Conservation (phyloP, 1,139 yeast genomes). For the Hemisphaericaspora subhashii region DNA sequence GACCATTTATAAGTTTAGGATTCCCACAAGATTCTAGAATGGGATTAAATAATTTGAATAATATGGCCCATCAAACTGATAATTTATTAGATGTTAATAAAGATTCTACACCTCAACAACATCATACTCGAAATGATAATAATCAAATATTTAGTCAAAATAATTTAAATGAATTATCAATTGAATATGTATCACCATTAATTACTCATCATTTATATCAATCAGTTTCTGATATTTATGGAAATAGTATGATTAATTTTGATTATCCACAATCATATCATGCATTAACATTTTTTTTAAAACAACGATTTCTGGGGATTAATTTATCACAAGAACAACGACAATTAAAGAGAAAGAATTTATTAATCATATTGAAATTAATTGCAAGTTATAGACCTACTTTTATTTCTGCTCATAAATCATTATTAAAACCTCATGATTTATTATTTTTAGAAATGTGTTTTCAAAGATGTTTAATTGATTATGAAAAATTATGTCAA, state of each 20-base stretch:
- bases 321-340: slow-evolving; percentile 30
- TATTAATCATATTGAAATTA: slow-evolving; percentile 59
- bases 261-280: slow-evolving; percentile 71
- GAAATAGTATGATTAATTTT: slow-evolving; percentile 54
- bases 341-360: slow-evolving; percentile 40
- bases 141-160: slow-evolving; percentile 3
- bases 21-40: slow-evolving; percentile 18
- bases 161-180: slow-evolving; percentile 3
- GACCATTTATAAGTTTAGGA: slow-evolving; percentile 48
- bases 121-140: neutral
- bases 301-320: slow-evolving; percentile 50
- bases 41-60: slow-evolving; percentile 12
- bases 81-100: slow-evolving; percentile 17
- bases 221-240: slow-evolving; percentile 64
- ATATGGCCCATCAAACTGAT: slow-evolving; percentile 15
- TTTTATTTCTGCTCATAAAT: slow-evolving; percentile 70
- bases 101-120: slow-evolving; percentile 1
- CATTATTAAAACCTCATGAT: slow-evolving; percentile 62
- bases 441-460: slow-evolving; percentile 65
- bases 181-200: slow-evolving; percentile 52
- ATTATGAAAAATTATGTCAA: slow-evolving; percentile 61
- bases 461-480: slow-evolving; percentile 66
- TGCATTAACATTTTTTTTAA: slow-evolving; percentile 56
- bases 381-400: slow-evolving; percentile 74
- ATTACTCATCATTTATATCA: slow-evolving; percentile 60